phyloP scores from a whole-genome alignment of 371 early-diverging fungal species.

The Rhizopus microsporus region DNA sequence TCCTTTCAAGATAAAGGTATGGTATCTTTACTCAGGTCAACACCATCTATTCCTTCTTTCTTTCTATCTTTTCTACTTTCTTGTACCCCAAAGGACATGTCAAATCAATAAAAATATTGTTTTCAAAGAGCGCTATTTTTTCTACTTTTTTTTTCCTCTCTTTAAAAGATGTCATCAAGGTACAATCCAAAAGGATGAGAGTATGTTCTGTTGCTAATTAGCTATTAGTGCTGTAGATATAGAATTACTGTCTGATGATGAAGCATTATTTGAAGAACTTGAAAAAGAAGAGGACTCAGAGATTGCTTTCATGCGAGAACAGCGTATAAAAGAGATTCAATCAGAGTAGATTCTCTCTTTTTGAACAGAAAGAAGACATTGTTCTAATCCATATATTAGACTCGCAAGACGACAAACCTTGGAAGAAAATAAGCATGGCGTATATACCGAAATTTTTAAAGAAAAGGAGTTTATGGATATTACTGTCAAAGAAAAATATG shows the following conservation, averaged over 20 bases:
- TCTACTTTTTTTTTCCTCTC: too few relatives aligned
- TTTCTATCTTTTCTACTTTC: too few relatives aligned
- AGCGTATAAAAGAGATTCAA: constrained; percentile 64
- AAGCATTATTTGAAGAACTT: constrained; percentile 65
- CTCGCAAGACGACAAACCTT: constrained; percentile 62
- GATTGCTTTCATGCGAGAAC: constrained; percentile 56
- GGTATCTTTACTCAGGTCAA: too few relatives aligned
- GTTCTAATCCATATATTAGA: constrained; percentile 31
- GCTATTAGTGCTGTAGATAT: constrained; percentile 10
- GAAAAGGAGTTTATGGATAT: constrained; percentile 91
- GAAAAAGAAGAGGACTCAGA: constrained; percentile 65
- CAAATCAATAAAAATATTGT: too few relatives aligned
- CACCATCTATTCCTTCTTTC: too few relatives aligned
- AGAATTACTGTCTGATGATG: constrained; percentile 52
- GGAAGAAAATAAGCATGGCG: constrained; percentile 74
- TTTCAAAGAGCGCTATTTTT: too few relatives aligned
- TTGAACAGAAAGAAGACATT: background rate
- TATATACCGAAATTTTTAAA: constrained; percentile 71
- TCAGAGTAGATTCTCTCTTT: constrained; percentile 46
- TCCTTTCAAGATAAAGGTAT: too few relatives aligned
- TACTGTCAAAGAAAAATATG: constrained; percentile 73
- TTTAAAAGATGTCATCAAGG: too few relatives aligned
- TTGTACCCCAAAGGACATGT: too few relatives aligned
- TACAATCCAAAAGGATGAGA: too few relatives aligned
- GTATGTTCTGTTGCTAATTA: too few relatives aligned